A percentile compares a stretch with the other conserved stretches of the same genome.
These are phyloP conservation scores for Cyclocybe cylindracea DNA, from an alignment of 768 basidiomycete genomes.

Conservation along the genomic window DNA sequence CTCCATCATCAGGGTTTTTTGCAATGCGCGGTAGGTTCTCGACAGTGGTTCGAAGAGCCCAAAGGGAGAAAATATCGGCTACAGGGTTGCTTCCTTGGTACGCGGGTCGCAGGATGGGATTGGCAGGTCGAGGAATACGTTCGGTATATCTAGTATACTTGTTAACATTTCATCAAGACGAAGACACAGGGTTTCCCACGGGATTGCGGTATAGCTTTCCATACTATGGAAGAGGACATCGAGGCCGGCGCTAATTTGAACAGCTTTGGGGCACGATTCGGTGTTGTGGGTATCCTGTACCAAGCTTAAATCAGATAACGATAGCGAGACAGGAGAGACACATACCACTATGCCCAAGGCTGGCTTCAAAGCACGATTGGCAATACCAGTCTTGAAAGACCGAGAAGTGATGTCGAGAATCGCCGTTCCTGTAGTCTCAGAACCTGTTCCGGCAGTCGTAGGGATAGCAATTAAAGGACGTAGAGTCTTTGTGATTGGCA, in stretches of 20 bases:
- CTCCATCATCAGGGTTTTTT: conserved; percentile 73
- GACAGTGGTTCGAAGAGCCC: conserved; percentile 90
- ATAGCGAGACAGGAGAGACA: not conserved
- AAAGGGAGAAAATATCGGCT: conserved; percentile 93
- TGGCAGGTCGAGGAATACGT: conserved; percentile 84
- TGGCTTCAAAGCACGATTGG: conserved; percentile 89
- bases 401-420: conserved; percentile 91
- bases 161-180: conserved; percentile 1
- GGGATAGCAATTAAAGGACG: conserved; percentile 85
- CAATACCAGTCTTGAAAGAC: conserved; percentile 96
- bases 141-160: conserved; percentile 70
- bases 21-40: conserved; percentile 87
- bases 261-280: conserved; percentile 84
- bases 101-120: conserved; percentile 88
- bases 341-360: conserved; percentile 74
- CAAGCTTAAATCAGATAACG: not conserved
- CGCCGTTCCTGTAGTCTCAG: conserved; percentile 93
- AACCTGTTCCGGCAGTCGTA: conserved; percentile 82
- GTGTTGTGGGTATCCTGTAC: conserved; percentile 83
- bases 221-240: conserved; percentile 96
- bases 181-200: conserved; percentile 46
- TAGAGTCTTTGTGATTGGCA: conserved; percentile 73
- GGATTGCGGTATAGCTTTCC: conserved; percentile 93
- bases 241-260: conserved; percentile 93
- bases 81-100: conserved; percentile 95